Percentiles rank a stretch among this genome's conserved stretches.
Evolutionary conservation across 2,329 filamentous ascomycete genomes (phyloP).

Genomic region (Coleophoma cylindrospora): DNA sequence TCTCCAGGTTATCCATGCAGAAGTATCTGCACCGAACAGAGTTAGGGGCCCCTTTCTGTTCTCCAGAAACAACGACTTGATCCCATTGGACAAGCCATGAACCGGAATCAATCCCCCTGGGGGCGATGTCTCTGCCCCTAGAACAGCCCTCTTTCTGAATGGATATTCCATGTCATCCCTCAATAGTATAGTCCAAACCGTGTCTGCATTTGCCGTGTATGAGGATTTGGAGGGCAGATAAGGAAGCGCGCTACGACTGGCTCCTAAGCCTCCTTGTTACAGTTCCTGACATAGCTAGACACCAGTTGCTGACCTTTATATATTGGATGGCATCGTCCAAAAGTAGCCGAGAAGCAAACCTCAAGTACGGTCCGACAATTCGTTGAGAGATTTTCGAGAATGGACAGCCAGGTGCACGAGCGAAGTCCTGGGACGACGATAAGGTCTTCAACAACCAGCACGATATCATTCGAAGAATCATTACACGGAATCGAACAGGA

Average conservation of each 20-base stretch:
- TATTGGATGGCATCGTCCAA: neutral
- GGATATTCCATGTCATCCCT: no score
- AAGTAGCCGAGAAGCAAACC: neutral
- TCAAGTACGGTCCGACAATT: neutral
- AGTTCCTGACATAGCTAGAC: neutral
- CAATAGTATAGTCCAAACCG: no score
- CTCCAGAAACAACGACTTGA: neutral
- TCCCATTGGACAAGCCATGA: neutral
- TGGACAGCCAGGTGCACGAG: neutral
- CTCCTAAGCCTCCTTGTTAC: no score
- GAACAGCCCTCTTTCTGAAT: no score
- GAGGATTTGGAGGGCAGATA: no score
- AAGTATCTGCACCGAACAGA: neutral
- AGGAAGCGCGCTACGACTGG: no score
- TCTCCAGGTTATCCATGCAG: neutral
- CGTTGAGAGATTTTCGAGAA: neutral
- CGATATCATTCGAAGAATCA: slow-evolving; percentile 6
- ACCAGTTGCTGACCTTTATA: neutral
- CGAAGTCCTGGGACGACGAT: neutral
- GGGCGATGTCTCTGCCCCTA: no score
- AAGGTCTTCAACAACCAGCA: no score
- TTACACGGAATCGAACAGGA: slow-evolving; percentile 1
- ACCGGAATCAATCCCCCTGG: neutral
- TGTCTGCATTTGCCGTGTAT: no score
- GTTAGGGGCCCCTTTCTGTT: neutral